A percentile compares a stretch with the other conserved stretches of the same genome.
Evolutionary conservation across 2,329 filamentous ascomycete species (phyloP).

Genomic region (Hypoxylon sp.): DNA sequence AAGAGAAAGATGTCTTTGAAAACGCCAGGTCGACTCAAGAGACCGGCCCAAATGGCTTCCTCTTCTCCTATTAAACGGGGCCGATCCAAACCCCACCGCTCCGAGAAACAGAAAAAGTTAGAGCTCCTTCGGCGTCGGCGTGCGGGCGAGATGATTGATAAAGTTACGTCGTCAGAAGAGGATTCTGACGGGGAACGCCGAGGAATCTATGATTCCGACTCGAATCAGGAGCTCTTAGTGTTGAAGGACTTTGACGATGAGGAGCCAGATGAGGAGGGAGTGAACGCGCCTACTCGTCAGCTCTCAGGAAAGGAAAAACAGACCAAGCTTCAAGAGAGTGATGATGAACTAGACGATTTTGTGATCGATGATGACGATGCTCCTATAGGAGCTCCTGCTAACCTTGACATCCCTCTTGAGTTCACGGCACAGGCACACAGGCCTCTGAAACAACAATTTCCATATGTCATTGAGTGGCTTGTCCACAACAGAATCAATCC

Average conservation of each 20-base stretch:
- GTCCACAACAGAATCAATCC: slow-evolving; percentile 84
- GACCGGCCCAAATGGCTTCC: slow-evolving; percentile 3
- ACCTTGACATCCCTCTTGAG: slow-evolving; percentile 73
- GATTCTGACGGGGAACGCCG: slow-evolving; percentile 67
- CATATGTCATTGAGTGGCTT: slow-evolving; percentile 83
- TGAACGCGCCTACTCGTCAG: slow-evolving; percentile 43
- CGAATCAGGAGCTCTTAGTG: slow-evolving; percentile 51
- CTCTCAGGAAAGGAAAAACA: slow-evolving; percentile 12
- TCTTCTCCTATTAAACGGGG: slow-evolving; percentile 45
- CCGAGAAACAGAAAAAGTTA: slow-evolving; percentile 59
- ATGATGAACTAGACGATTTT: slow-evolving; percentile 68
- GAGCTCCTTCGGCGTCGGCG: slow-evolving; percentile 59
- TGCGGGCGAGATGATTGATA: slow-evolving; percentile 58
- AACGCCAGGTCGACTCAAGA: slow-evolving; percentile 38
- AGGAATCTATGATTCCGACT: slow-evolving; percentile 56
- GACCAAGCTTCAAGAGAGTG: slow-evolving; percentile 43
- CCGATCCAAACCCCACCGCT: slow-evolving; percentile 53
- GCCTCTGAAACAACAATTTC: slow-evolving; percentile 80
- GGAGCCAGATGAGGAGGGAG: slow-evolving; percentile 38
- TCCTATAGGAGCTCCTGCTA: slow-evolving; percentile 69
- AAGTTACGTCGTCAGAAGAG: slow-evolving; percentile 57
- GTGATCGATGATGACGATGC: slow-evolving; percentile 75
- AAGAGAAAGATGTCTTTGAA: slow-evolving; percentile 47
- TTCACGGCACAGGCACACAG: slow-evolving; percentile 77
- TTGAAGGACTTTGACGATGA: slow-evolving; percentile 57